These are phyloP conservation scores for Phytophthora multivora DNA, from an alignment of 352 stramenopile species.

Conservation along the genomic window DNA sequence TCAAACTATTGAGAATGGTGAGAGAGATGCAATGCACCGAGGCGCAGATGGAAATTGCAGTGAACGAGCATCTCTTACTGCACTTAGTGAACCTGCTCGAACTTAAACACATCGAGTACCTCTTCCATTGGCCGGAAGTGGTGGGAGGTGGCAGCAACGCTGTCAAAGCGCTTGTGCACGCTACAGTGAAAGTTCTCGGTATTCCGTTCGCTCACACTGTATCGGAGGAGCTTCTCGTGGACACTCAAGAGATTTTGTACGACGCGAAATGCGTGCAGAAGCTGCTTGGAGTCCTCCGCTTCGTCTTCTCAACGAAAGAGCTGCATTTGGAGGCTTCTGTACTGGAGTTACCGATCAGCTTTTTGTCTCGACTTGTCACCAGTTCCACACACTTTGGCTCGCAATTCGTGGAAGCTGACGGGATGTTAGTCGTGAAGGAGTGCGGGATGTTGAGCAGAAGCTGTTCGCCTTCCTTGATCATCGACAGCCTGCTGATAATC, in stretches of 20 bases:
- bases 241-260: conserved; percentile 77
- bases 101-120: conserved; percentile 56
- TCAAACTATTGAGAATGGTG: conserved; percentile 81
- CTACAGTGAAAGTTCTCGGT: conserved; percentile 84
- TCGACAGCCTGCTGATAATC: conserved; percentile 84
- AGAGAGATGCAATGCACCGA: conserved; percentile 66
- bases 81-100: conserved; percentile 66
- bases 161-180: conserved; percentile 82
- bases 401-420: conserved; percentile 77
- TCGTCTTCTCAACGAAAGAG: conserved; percentile 60
- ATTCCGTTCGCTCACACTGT: conserved; percentile 78
- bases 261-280: conserved; percentile 69
- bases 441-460: conserved; percentile 55
- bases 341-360: conserved; percentile 75
- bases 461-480: conserved; percentile 66
- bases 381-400: conserved; percentile 84
- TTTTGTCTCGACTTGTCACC: conserved; percentile 83
- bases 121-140: conserved; percentile 80
- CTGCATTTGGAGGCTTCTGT: conserved; percentile 62
- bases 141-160: conserved; percentile 80
- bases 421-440: conserved; percentile 72
- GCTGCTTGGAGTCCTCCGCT: conserved; percentile 65
- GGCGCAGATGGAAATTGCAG: conserved; percentile 41
- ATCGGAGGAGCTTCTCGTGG: conserved; percentile 67
- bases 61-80: conserved; percentile 65